Base-by-base conservation (phyloP, 2,329 filamentous ascomycete species). In the Lasiodiplodia gonubiensis region DNA sequence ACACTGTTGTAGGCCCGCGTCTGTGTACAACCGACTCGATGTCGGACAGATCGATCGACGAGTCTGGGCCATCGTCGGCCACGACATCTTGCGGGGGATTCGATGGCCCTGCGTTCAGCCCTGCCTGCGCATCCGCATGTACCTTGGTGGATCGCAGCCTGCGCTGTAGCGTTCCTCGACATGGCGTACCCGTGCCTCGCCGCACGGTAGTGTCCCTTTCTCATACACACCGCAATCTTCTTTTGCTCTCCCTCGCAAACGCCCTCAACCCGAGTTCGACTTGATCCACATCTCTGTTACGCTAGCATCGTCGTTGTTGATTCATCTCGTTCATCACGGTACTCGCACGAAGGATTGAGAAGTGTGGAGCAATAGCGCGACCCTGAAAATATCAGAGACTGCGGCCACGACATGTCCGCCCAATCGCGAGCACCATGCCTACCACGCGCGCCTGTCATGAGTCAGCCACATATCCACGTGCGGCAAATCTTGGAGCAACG, bases 41-140 rank as follows among this genome's bases (percentile, higher is more conserved):
- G 59, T 63, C 49, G 46, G 30, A 63, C 59, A 51, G 59, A 63
- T 63, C 39, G 59, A 63, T 63, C 59, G 59, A 37, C 59, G 30
- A 37, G 59, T 39, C 33, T 35, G 57, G 37, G 11, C 39, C 46
- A 14, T 21, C 37, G 27, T 30, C 59, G 59, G 59, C 59, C 42
- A 63, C 59, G 59, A 63, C 39, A 63, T 49, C n/a, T 63, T 51
- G 46, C 27, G 42, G 59, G 27, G 55, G 59, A 37, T n/a, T 51
- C 33, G 59, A 46, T 46, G 59, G 46, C 27, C 57, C 59, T 63
- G 46, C 59, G 46, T 51, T 63, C 59, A 63, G 59, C 59, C 59
- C 49, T 63, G 46, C 46, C 59, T 35, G 46, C 42, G 42, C 46
- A n/a, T 63, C 59, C 21, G 39, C n/a, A 60, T 37, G 33, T 39